Evolutionary conservation across 106 monocot species (phyloP).

Genomic region (Acorus calamus): DNA sequence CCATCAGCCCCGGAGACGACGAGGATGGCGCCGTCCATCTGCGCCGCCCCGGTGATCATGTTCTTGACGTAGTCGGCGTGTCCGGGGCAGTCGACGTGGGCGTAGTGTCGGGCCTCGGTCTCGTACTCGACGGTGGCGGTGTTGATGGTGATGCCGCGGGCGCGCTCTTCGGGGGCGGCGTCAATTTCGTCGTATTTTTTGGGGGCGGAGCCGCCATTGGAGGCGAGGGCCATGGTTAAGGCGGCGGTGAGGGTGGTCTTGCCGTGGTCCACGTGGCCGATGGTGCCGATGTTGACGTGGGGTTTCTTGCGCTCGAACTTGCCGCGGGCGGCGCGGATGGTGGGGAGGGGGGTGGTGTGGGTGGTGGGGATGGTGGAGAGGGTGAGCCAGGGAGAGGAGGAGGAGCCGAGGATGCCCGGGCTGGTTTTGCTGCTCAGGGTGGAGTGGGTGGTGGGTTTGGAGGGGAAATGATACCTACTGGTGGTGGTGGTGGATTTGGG

Average conservation of each 20-base stretch:
- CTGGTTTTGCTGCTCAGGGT: too few relatives aligned
- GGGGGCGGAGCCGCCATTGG: slow-evolving; percentile 9
- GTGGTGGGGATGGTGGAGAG: too few relatives aligned
- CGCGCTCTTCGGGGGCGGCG: slow-evolving; percentile 33
- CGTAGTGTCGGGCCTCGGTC: slow-evolving; percentile 35
- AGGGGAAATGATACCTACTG: too few relatives aligned
- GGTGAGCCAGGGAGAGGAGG: too few relatives aligned
- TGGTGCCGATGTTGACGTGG: too few relatives aligned
- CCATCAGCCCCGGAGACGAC: slow-evolving; percentile 4
- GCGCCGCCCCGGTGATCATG: slow-evolving; percentile 3
- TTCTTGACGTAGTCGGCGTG: slow-evolving; percentile 20
- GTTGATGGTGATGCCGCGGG: slow-evolving; percentile 39
- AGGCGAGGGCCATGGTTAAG: slow-evolving; percentile 29
- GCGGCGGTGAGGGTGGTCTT: slow-evolving; percentile 32
- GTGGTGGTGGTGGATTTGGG: too few relatives aligned
- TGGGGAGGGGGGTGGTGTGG: too few relatives aligned
- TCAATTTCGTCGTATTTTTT: slow-evolving; percentile 36
- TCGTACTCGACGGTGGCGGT: slow-evolving; percentile 43
- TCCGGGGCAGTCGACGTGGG: slow-evolving; percentile 44
- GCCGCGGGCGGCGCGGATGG: too few relatives aligned
- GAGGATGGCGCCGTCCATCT: slow-evolving; percentile 11
- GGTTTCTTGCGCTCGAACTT: too few relatives aligned
- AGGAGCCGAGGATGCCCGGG: too few relatives aligned
- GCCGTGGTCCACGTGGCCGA: slow-evolving; percentile 33
- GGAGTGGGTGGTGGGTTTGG: too few relatives aligned